phyloP scores from a whole-genome alignment of 805 yeast genomes.

The Pichia deserticola region DNA sequence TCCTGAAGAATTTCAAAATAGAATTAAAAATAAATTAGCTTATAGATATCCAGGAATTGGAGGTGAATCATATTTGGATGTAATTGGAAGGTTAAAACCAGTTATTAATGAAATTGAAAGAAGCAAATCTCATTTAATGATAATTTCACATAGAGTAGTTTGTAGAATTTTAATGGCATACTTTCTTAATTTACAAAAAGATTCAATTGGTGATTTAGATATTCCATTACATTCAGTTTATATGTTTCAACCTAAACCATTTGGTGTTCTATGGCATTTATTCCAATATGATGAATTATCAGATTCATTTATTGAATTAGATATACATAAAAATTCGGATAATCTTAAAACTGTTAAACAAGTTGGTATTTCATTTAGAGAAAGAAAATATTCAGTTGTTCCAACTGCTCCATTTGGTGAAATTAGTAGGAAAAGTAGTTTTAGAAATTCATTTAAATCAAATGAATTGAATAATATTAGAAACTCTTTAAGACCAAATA shows the following conservation, averaged over 20 bases:
- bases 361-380: conserved; percentile 62
- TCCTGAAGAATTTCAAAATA: conserved; percentile 74
- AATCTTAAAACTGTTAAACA: conserved; percentile 57
- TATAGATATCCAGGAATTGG: conserved; percentile 97
- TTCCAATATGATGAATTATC: conserved; percentile 75
- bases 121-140: conserved; percentile 75
- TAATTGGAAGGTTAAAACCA: conserved; percentile 81
- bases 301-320: conserved; percentile 72
- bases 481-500: neutral
- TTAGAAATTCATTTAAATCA: neutral
- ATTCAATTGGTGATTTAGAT: conserved; percentile 80
- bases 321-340: conserved; percentile 30
- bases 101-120: conserved; percentile 89
- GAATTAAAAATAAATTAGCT: conserved; percentile 68
- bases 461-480: neutral
- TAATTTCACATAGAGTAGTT: conserved; percentile 87
- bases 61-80: conserved; percentile 93
- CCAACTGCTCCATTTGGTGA: conserved; percentile 56
- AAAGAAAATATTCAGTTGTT: conserved; percentile 63
- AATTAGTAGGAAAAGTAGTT: conserved; percentile 4
- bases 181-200: conserved; percentile 73
- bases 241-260: conserved; percentile 86
- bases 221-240: conserved; percentile 90
- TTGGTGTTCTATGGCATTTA: conserved; percentile 89
- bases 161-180: conserved; percentile 82